A percentile compares a stretch with the other conserved stretches of the same genome.
phyloP scores from a whole-genome alignment of 768 basidiomycete species.

The Pleurotus djamor region DNA sequence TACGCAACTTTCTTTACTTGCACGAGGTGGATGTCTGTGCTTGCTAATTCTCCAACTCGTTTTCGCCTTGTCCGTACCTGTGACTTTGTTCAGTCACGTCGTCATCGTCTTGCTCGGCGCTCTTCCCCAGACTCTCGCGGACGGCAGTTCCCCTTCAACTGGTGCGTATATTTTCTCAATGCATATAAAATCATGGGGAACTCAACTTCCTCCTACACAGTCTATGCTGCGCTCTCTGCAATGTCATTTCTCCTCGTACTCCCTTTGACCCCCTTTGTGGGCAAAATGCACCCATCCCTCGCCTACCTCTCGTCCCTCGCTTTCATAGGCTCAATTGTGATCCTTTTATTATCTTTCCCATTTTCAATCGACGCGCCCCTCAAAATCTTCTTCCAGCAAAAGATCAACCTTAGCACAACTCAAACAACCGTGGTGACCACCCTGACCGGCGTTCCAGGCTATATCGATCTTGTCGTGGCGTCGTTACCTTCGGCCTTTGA shows the following conservation, averaged over 20 bases:
- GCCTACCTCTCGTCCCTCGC: constrained; percentile 29
- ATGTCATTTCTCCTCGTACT: constrained; percentile 50
- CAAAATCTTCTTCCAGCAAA: constrained; percentile 73
- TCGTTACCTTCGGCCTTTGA: constrained; percentile 49
- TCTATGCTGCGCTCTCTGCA: constrained; percentile 45
- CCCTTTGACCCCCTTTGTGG: constrained; percentile 64
- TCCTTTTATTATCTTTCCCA: constrained; percentile 49
- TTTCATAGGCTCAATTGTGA: constrained; percentile 41
- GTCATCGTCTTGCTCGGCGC: constrained; percentile 42
- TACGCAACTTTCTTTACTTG: too few species aligned
- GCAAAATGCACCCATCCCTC: constrained; percentile 36
- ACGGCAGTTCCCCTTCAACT: constrained; percentile 49
- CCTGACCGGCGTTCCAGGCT: constrained; percentile 41
- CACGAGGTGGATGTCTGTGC: constrained; percentile 23
- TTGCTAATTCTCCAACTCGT: constrained; percentile 63
- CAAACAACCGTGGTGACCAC: constrained; percentile 33
- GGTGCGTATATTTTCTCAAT: constrained; percentile 33
- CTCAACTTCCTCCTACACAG: constrained; percentile 23
- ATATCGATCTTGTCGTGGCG: constrained; percentile 39
- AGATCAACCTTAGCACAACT: constrained; percentile 37
- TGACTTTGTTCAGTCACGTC: constrained; percentile 52
- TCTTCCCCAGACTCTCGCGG: constrained; percentile 55
- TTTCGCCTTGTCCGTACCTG: constrained; percentile 49
- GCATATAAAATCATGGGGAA: neutral
- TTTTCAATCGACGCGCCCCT: constrained; percentile 61